Conservation (phyloP, 208 protist species). For the Strigomonas culicis region DNA sequence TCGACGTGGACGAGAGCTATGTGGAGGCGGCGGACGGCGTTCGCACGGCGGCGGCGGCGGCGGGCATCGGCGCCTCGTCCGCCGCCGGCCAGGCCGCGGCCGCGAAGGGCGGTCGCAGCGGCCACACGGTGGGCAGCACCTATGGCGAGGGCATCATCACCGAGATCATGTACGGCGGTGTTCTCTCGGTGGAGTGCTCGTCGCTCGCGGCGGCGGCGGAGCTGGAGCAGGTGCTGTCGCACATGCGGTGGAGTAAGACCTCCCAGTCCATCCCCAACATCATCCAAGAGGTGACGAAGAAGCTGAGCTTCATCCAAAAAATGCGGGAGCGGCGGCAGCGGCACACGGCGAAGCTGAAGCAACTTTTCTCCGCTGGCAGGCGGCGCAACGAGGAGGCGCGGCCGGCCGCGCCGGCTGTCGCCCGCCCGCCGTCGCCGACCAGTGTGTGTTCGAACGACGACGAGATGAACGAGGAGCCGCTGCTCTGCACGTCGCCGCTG, state of each 20-base stretch:
- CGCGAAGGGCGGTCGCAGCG: no score
- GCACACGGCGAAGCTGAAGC: neutral
- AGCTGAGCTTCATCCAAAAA: slow-evolving; percentile 10
- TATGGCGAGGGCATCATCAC: slow-evolving; percentile 84
- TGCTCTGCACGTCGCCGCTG: no score
- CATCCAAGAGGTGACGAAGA: slow-evolving; percentile 25
- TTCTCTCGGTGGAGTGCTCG: slow-evolving; percentile 58
- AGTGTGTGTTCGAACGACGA: no score
- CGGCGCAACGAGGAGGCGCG: no score
- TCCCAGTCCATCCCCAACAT: slow-evolving; percentile 23
- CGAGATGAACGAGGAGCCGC: no score
- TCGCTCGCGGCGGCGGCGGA: slow-evolving; percentile 26
- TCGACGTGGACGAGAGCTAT: slow-evolving; percentile 39
- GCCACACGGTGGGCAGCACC: slow-evolving; percentile 16
- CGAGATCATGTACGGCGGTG: slow-evolving; percentile 84
- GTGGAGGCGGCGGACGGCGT: neutral
- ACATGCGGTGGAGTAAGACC: slow-evolving; percentile 35
- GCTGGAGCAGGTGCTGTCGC: slow-evolving; percentile 39
- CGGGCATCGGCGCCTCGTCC: no score
- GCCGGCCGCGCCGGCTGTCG: no score
- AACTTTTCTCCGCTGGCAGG: neutral
- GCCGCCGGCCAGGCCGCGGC: no score
- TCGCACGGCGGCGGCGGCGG: no score
- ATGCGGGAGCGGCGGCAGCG: slow-evolving; percentile 16
- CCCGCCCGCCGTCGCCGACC: neutral